Percentiles rank a stretch among this genome's conserved stretches.
Conservation (phyloP, 345 rosid species). For the Salix suchowensis region DNA sequence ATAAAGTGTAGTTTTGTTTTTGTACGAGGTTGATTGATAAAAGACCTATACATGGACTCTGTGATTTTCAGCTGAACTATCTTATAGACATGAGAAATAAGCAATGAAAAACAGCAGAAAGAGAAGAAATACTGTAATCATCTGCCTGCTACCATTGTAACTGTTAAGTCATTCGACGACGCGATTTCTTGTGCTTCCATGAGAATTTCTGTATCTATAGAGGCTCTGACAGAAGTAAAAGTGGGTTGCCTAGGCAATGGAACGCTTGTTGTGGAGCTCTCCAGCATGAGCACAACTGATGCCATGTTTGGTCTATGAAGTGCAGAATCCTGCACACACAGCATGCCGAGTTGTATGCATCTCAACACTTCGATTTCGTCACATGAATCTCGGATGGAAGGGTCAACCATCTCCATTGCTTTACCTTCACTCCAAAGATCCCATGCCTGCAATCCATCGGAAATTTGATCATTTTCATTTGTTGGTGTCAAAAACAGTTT, state of each 20-base stretch:
- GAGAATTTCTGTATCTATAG: conserved; percentile 27
- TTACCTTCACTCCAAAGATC: background rate
- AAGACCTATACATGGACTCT: background rate
- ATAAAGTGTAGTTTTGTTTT: background rate
- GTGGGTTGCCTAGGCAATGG: background rate
- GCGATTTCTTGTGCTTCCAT: conserved; percentile 39
- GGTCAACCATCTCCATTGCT: background rate
- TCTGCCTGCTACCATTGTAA: conserved; percentile 49
- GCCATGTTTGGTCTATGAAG: conserved; percentile 21
- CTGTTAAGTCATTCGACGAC: conserved; percentile 54
- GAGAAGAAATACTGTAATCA: conserved; percentile 9
- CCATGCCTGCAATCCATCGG: background rate
- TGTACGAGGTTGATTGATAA: background rate
- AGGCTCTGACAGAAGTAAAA: conserved; percentile 43
- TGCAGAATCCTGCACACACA: conserved; percentile 28
- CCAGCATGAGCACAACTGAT: background rate
- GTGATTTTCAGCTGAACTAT: background rate
- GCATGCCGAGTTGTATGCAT: conserved; percentile 25
- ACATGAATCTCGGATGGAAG: background rate
- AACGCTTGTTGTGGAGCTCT: background rate
- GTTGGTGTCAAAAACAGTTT: too few species aligned
- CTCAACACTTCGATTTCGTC: background rate
- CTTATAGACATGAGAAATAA: background rate
- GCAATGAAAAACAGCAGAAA: background rate
- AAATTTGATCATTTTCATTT: background rate